phyloP scores from a whole-genome alignment of 1,284 basidiomycete genomes.

The Apiotrichum akiyoshidainum region DNA sequence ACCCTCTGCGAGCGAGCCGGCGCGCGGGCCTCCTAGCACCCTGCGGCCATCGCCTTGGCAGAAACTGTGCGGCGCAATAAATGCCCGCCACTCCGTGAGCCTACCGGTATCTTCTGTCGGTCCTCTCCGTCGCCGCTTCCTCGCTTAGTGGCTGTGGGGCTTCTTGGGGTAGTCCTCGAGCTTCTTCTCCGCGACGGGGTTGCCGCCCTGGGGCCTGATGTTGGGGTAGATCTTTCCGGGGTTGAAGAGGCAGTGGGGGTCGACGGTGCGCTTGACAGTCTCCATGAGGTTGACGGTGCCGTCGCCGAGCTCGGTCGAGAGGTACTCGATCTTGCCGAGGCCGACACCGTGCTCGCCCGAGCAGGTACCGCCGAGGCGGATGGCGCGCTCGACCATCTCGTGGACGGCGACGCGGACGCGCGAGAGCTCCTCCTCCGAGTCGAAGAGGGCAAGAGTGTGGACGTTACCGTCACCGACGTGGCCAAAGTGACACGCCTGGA shows the following conservation, averaged over 20 bases:
- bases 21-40: too few species aligned
- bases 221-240: conserved; percentile 63
- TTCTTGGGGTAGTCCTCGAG: conserved; percentile 1
- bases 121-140: not conserved
- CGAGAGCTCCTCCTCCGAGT: conserved; percentile 41
- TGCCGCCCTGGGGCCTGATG: conserved; percentile 30
- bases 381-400: conserved; percentile 53
- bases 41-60: too few species aligned
- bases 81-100: too few species aligned
- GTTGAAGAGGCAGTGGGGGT: conserved; percentile 73
- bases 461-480: conserved; percentile 79
- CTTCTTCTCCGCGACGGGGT: not conserved
- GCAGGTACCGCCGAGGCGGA: conserved; percentile 54
- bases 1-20: too few species aligned
- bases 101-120: too few species aligned
- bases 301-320: conserved; percentile 69
- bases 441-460: conserved; percentile 41
- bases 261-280: conserved; percentile 64
- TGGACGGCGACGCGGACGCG: conserved; percentile 52
- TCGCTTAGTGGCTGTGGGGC: not conserved
- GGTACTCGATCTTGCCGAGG: conserved; percentile 64
- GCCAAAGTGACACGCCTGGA: conserved; percentile 57
- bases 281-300: conserved; percentile 75
- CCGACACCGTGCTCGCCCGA: conserved; percentile 82
- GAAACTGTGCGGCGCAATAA: too few species aligned